Conservation (phyloP, 352 stramenopile species). For the Globisporangium okanoganense region DNA sequence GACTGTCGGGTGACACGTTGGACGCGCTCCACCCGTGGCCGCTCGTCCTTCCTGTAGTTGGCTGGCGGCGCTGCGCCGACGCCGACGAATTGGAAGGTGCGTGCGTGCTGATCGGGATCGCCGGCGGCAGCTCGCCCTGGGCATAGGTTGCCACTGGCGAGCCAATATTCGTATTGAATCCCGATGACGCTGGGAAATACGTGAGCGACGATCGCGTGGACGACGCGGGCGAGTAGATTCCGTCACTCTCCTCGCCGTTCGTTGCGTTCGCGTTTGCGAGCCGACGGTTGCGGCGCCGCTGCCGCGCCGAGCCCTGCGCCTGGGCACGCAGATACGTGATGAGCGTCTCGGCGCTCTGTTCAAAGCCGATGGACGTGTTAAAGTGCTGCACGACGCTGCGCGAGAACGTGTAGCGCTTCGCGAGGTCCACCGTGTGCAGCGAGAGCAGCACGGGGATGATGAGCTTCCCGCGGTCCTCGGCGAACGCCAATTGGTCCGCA, state of each 20-base stretch:
- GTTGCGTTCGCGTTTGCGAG: not conserved
- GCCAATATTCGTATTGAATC: not conserved
- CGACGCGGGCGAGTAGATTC: conserved; percentile 15
- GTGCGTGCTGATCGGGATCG: conserved; percentile 8
- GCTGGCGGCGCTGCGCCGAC: conserved; percentile 2
- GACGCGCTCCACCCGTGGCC: conserved; percentile 41
- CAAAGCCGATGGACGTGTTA: conserved; percentile 70
- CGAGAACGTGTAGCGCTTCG: conserved; percentile 80
- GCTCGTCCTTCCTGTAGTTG: conserved; percentile 1
- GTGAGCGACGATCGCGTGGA: conserved; percentile 9
- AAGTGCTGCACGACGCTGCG: conserved; percentile 75
- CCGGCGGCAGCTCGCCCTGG: conserved; percentile 3
- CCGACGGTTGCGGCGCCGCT: conserved; percentile 14
- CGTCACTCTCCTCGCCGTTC: conserved; percentile 15
- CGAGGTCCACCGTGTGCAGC: conserved; percentile 63
- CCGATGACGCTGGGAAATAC: conserved; percentile 1
- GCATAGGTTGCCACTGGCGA: not conserved
- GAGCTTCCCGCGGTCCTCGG: conserved; percentile 71
- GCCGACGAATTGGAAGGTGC: no score
- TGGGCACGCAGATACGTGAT: conserved; percentile 36
- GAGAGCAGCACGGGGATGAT: conserved; percentile 74
- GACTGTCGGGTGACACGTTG: not conserved
- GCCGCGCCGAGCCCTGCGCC: conserved; percentile 17
- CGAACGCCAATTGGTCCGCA: conserved; percentile 75
- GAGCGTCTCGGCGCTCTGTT: conserved; percentile 66